These are phyloP conservation scores for Reticulascus tulasneorum DNA, from an alignment of 2,329 filamentous ascomycete genomes.

Conservation along the genomic window DNA sequence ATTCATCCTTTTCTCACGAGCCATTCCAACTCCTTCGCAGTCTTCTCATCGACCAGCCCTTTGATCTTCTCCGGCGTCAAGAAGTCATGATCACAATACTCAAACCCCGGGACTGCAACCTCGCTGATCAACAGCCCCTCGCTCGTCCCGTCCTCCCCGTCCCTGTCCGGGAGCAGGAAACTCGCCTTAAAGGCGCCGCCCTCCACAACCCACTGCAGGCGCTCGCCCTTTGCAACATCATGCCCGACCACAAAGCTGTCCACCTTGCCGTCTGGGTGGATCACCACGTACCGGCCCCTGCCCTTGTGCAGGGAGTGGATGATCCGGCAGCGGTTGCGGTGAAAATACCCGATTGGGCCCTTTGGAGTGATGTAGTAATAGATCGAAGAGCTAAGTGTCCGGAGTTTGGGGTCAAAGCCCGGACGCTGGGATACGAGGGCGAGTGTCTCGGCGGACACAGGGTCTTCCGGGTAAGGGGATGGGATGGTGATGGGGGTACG, in stretches of 20 bases:
- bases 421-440: no score
- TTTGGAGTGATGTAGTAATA: constrained; percentile 59
- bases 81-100: constrained; percentile 65
- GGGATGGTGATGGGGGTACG: constrained; percentile 46
- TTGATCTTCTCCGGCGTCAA: constrained; percentile 46
- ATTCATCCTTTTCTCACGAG: constrained; percentile 26
- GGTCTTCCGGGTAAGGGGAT: constrained; percentile 45
- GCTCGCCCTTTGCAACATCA: constrained; percentile 55
- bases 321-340: constrained; percentile 58
- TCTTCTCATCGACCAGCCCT: constrained; percentile 47
- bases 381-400: constrained; percentile 58
- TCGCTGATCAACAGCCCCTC: constrained; percentile 62
- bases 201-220: constrained; percentile 64
- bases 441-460: constrained; percentile 31
- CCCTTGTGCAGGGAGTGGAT: constrained; percentile 64
- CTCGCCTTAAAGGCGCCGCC: constrained; percentile 65
- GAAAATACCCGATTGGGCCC: constrained; percentile 55
- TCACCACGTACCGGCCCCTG: constrained; percentile 59
- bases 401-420: constrained; percentile 31
- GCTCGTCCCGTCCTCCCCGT: constrained; percentile 31
- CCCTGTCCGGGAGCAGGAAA: constrained; percentile 46
- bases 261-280: constrained; percentile 55
- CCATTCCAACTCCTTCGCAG: constrained; percentile 45
- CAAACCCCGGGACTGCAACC: constrained; percentile 65
- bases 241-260: constrained; percentile 62